These are phyloP conservation scores for Colletotrichum lentis DNA, from an alignment of 2,329 filamentous ascomycete species.

Conservation along the genomic window DNA sequence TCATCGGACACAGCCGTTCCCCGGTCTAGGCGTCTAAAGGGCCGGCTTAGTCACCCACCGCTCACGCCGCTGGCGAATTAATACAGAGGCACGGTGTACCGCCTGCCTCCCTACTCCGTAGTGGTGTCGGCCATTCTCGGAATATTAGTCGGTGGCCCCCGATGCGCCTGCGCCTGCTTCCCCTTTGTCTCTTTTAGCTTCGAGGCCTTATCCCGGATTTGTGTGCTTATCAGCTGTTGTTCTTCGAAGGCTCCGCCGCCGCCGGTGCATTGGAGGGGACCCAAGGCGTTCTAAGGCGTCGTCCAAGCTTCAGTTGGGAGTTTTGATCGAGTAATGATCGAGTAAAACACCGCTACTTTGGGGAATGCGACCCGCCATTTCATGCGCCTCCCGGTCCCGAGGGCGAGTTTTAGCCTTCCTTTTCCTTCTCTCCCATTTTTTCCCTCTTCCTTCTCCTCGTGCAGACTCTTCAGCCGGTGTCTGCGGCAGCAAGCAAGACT, in stretches of 20 bases:
- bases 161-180: too few relatives aligned
- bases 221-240: conserved; percentile 4
- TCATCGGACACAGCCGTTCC: conserved; percentile 33
- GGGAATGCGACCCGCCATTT: conserved; percentile 18
- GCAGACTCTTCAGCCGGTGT: conserved; percentile 1
- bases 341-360: conserved; percentile 46
- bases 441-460: too few relatives aligned
- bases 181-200: not conserved
- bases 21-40: conserved; percentile 10
- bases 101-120: too few relatives aligned
- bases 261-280: not conserved
- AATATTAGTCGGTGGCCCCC: not conserved
- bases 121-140: conserved; percentile 29
- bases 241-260: not conserved
- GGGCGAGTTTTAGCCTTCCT: not conserved
- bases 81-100: not conserved
- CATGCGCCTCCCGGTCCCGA: not conserved
- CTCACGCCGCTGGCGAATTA: conserved; percentile 25
- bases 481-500: not conserved
- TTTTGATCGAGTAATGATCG: conserved; percentile 59
- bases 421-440: not conserved
- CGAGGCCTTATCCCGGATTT: not conserved
- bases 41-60: conserved; percentile 5
- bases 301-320: conserved; percentile 39
- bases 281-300: not conserved